Base-by-base conservation (phyloP, 1,284 basidiomycete species). In the Leccinum insolens region DNA sequence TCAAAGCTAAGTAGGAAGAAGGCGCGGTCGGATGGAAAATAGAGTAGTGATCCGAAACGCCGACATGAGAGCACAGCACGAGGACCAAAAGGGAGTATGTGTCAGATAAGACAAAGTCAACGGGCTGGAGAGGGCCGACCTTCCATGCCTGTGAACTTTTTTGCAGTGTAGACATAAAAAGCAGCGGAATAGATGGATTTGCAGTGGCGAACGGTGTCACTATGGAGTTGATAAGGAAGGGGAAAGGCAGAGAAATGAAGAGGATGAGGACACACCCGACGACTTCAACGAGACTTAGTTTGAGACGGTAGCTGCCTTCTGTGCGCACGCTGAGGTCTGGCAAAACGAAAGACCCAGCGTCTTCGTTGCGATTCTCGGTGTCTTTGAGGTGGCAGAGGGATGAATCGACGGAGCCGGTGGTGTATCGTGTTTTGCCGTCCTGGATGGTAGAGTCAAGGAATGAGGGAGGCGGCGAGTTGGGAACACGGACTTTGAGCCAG, bases 381-480 rank as follows among this genome's bases (percentile, higher is more conserved):
- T 98, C 97, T 77, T 96, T 96, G 68, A 98, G 85, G 75, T 98
- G 95, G 78, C 97, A 98, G n/a, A 98, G 83, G 6, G 92, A 94
- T 0, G 94, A 95, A 2, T 98, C 96, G 61, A 95, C 93, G 3
- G 89, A 93, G 60, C 95, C 95, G 0, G 93, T 95, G 2, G 95
- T 92, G 81, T 92, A 95, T 34, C 93, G 84, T 55, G 93, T 96
- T 75, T 93, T 92, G n/a, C 95, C 94, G 73, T 97, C 95, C 85
- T 89, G 63, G 12, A 12, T 37, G 3, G 12, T 7, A 12, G 68
- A 41, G 44, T 25, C 28, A 17, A 15, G 28, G 22, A n/a, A 39
- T 59, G 4, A 66, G 61, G 63, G 65, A 58, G 11, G 63, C 15
- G 64, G 20, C 64, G 22, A 15, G 34, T 61, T 12, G 17, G 3